Evolutionary conservation across 2,329 filamentous ascomycete species (phyloP), one percentile per base, ranked within the genome.

Genomic region (Coniochaeta hoffmannii): DNA sequence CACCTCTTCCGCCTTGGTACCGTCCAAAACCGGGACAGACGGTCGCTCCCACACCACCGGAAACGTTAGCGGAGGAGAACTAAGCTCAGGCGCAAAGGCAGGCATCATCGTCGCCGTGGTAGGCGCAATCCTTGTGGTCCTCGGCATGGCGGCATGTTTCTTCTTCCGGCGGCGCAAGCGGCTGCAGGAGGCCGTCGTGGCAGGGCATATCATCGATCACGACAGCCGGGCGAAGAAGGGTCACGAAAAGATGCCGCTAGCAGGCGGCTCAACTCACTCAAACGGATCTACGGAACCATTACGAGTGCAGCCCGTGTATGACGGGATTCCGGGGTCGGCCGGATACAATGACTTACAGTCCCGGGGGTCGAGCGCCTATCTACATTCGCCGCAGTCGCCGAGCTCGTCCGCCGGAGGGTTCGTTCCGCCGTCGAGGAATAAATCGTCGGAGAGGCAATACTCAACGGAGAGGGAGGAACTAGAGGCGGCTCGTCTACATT

Each of bases 281-380:
- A 51, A 51, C n/a, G 31, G n/a, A 19, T 51, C 49, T 2, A 34
- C 19, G 22, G 28, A 51, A 22, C 28, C 49, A 1, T 24, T 51
- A 30, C 44, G 30, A 32, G 58, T 64, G 28, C 61, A 65, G 34
- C 62, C 63, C 0, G 59, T 65, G 32, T 62, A 59, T 30, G 64
- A 66, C 54, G 64, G 63, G 36, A 64, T 58, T 50, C 64, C 64
- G 2, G 63, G 63, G 12, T 66, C 64, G 9, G 61, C 58, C 54
- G 64, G 63, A 10, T 66, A 66, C 50, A 63, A 64, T 30, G 64
- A 66, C 38, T 57, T 62, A 10, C 62, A 60, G 31, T 63, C 63
- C 12, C 53, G 62, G n/a, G 56, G 60, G 26, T 66, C 64, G 3
- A 59, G 57, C 50, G 26, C 54, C 1, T 38, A 59, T n/a, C 58